Percentiles rank a stretch among this genome's conserved stretches.
Conservation (phyloP, 495 filamentous ascomycete genomes). For the Astrothelium macrocarpum region DNA sequence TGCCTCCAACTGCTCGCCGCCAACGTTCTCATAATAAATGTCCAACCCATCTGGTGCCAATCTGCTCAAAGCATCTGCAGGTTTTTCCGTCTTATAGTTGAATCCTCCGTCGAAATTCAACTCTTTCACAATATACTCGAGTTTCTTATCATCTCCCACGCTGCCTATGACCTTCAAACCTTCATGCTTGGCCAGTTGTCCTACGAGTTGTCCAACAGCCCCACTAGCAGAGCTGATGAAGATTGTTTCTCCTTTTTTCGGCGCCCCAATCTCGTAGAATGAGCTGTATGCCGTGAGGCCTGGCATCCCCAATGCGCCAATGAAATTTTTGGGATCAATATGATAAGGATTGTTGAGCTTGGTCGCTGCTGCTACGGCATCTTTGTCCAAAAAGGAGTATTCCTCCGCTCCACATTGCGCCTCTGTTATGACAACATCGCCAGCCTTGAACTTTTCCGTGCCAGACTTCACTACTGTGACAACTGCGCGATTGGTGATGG, state of each 20-base stretch:
- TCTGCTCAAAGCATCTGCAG: constrained; percentile 57
- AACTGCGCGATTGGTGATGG: constrained; percentile 33
- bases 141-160: constrained; percentile 47
- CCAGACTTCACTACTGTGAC: constrained; percentile 29
- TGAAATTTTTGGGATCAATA: constrained; percentile 52
- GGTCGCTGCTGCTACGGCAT: constrained; percentile 10
- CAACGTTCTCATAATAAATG: constrained; percentile 95
- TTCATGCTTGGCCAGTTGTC: constrained; percentile 78
- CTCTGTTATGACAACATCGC: constrained; percentile 22
- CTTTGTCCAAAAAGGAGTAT: constrained; percentile 25
- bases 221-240: constrained; percentile 75
- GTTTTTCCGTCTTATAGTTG: constrained; percentile 61
- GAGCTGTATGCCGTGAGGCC: constrained; percentile 76
- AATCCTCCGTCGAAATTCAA: constrained; percentile 45
- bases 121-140: constrained; percentile 41
- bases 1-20: constrained; percentile 78
- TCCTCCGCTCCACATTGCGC: constrained; percentile 20
- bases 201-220: constrained; percentile 76
- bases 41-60: constrained; percentile 77
- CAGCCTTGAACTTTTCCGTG: constrained; percentile 27
- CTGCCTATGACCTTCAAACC: constrained; percentile 74
- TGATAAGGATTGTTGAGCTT: constrained; percentile 50
- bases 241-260: constrained; percentile 81
- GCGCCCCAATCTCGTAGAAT: constrained; percentile 73
- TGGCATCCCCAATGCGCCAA: constrained; percentile 79